phyloP scores from a whole-genome alignment of 179 eudicot genomes.

The Patellifolia procumbens region DNA sequence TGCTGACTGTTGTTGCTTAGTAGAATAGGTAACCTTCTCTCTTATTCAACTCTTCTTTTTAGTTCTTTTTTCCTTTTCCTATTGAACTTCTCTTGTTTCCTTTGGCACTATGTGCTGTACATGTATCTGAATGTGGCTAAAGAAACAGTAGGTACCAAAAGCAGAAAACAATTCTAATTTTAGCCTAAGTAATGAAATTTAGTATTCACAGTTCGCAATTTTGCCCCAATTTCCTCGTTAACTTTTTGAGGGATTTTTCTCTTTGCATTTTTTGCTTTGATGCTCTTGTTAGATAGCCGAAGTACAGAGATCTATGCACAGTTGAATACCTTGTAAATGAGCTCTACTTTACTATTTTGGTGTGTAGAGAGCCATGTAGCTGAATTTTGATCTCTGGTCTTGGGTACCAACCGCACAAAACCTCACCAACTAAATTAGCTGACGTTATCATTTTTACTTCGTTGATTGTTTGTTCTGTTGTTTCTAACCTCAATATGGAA shows the following conservation, averaged over 20 bases:
- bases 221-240: background rate
- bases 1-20: slow-evolving; percentile 35
- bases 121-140: background rate
- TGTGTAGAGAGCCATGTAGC: no score
- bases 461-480: background rate
- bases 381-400: no score
- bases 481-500: background rate
- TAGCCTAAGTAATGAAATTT: background rate
- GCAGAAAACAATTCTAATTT: background rate
- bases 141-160: background rate
- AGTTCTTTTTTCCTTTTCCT: no score
- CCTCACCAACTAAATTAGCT: no score
- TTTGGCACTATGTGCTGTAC: no score
- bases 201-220: background rate
- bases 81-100: background rate
- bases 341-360: background rate
- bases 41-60: background rate
- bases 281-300: background rate
- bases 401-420: no score
- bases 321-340: background rate
- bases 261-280: background rate
- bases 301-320: background rate
- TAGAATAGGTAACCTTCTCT: slow-evolving; percentile 37
- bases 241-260: background rate
- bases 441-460: no score